Conservation (phyloP, 2,329 filamentous ascomycete species). For the Fusarium avenaceum region DNA sequence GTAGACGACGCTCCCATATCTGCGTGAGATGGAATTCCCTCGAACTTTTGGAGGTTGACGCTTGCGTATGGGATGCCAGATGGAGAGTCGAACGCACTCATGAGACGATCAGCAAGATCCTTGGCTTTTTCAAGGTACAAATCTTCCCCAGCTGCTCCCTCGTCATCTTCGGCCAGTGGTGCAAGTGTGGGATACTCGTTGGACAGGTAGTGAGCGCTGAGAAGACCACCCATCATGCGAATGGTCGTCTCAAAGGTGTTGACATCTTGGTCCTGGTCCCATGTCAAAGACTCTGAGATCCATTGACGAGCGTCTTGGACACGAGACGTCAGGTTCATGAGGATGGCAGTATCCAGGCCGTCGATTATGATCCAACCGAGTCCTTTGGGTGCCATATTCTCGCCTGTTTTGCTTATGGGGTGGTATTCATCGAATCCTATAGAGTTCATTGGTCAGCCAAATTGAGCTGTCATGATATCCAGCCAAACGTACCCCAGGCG, state of each 20-base stretch:
- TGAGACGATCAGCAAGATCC: constrained; percentile 87
- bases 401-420: constrained; percentile 82
- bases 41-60: constrained; percentile 83
- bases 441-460: constrained; percentile 48
- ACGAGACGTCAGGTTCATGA: constrained; percentile 95
- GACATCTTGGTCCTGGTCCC: constrained; percentile 94
- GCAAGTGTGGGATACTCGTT: constrained; percentile 85
- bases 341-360: constrained; percentile 93
- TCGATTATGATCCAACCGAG: constrained; percentile 99
- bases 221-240: constrained; percentile 92
- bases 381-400: constrained; percentile 87
- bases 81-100: constrained; percentile 87
- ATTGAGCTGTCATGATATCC: not conserved
- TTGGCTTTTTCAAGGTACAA: constrained; percentile 96
- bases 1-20: constrained; percentile 93
- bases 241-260: constrained; percentile 99
- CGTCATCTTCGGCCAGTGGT: constrained; percentile 77
- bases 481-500: constrained; percentile 82
- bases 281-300: constrained; percentile 84
- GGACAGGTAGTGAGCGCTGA: constrained; percentile 96
- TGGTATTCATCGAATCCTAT: constrained; percentile 87
- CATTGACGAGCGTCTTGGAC: constrained; percentile 88
- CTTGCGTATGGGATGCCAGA: constrained; percentile 93
- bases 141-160: constrained; percentile 83
- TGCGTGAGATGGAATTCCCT: constrained; percentile 84